Evolutionary conservation across 2,329 filamentous ascomycete species (phyloP).

Genomic region (Cercospora citrullina): DNA sequence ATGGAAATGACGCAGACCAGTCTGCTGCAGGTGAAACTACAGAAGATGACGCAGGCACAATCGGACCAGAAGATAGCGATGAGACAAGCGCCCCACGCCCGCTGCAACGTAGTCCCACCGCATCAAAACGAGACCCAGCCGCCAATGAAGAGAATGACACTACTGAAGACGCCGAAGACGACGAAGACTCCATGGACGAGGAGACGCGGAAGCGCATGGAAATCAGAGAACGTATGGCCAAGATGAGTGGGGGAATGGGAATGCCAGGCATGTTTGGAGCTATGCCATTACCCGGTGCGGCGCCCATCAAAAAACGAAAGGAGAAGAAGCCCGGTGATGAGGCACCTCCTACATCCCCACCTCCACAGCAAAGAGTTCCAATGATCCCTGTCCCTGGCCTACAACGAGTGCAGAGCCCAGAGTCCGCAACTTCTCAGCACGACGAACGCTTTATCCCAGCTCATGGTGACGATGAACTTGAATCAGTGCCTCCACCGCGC

Average conservation of each 20-base stretch:
- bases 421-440: conserved; percentile 45
- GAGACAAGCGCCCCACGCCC: conserved; percentile 52
- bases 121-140: conserved; percentile 45
- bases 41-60: conserved; percentile 62
- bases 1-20: conserved; percentile 66
- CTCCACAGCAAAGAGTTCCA: conserved; percentile 47
- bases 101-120: conserved; percentile 42
- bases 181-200: conserved; percentile 83
- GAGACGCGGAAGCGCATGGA: conserved; percentile 84
- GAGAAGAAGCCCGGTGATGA: conserved; percentile 43
- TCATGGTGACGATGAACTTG: conserved; percentile 56
- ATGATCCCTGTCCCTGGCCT: conserved; percentile 63
- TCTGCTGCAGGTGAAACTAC: conserved; percentile 62
- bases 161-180: conserved; percentile 64
- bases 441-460: conserved; percentile 41
- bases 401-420: conserved; percentile 56
- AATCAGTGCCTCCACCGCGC: conserved; percentile 45
- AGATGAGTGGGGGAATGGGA: conserved; percentile 96
- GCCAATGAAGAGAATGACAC: conserved; percentile 53
- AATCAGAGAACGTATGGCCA: conserved; percentile 91
- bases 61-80: conserved; percentile 74
- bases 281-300: conserved; percentile 59
- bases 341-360: conserved; percentile 24
- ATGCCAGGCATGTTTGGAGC: conserved; percentile 85
- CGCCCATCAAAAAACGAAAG: conserved; percentile 53